A percentile compares a stretch with the other conserved stretches of the same genome.
phyloP scores from a whole-genome alignment of 2,329 filamentous ascomycete genomes.

The Akanthomyces lecanii region DNA sequence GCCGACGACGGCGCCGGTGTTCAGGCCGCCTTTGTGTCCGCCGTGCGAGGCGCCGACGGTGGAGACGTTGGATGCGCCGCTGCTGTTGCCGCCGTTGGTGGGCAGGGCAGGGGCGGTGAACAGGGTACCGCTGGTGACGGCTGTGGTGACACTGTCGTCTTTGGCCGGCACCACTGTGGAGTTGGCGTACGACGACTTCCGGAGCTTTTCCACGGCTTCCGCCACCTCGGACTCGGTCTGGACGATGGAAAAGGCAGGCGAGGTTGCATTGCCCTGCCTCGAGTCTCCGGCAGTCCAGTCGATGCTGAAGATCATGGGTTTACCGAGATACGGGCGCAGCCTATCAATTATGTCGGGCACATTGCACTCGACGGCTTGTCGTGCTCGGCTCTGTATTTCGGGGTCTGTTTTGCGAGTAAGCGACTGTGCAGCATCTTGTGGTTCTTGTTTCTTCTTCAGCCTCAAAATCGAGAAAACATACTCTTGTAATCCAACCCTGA shows the following conservation, averaged over 20 bases:
- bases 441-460: too few species aligned
- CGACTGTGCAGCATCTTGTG: too few species aligned
- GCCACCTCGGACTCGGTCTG: background rate
- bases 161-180: background rate
- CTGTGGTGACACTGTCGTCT: background rate
- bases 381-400: background rate
- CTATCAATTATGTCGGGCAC: too few species aligned
- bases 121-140: too few species aligned
- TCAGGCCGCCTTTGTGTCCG: constrained; percentile 25
- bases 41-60: background rate
- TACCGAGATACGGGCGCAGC: background rate
- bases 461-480: too few species aligned
- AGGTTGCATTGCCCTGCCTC: background rate
- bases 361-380: too few species aligned
- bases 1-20: constrained; percentile 42
- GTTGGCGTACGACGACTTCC: too few species aligned
- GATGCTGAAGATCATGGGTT: background rate
- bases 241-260: constrained; percentile 7
- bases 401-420: background rate
- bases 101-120: too few species aligned
- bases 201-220: background rate
- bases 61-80: constrained; percentile 8
- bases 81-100: background rate
- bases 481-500: too few species aligned
- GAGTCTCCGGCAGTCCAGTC: background rate